Evolutionary conservation across 2,329 filamentous ascomycete genomes (phyloP).

Genomic region (Diaporthe citri): DNA sequence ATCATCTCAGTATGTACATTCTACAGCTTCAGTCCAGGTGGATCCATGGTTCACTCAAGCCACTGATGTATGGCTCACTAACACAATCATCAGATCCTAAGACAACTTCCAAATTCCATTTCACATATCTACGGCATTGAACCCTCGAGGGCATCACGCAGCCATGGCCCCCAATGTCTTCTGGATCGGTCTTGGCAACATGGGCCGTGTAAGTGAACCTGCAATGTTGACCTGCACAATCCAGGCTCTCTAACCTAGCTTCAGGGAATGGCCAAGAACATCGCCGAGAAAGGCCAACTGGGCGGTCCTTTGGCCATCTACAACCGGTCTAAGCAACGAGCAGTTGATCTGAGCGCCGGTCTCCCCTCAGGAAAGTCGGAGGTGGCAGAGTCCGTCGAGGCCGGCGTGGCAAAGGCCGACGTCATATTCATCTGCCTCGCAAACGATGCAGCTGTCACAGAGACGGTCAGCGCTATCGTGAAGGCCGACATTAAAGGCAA

Average conservation of each 20-base stretch:
- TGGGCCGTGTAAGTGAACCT: constrained; percentile 75
- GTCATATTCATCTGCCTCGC: constrained; percentile 87
- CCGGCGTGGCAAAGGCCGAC: constrained; percentile 76
- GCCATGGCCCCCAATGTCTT: constrained; percentile 72
- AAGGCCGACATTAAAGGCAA: constrained; percentile 73
- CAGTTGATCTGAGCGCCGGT: constrained; percentile 71
- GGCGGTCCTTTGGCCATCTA: constrained; percentile 80
- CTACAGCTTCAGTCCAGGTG: not conserved
- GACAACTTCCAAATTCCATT: no score
- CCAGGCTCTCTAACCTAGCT: constrained; percentile 27
- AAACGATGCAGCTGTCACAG: constrained; percentile 80
- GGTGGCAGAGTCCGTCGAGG: constrained; percentile 73
- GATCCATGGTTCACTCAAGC: not conserved
- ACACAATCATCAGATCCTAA: not conserved
- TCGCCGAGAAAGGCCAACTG: constrained; percentile 81
- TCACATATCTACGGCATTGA: not conserved
- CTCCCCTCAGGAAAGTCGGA: constrained; percentile 73
- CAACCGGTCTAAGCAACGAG: constrained; percentile 80
- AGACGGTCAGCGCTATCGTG: constrained; percentile 70
- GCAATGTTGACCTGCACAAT: not conserved
- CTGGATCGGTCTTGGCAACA: constrained; percentile 89
- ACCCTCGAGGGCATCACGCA: constrained; percentile 33
- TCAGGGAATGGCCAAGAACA: constrained; percentile 86
- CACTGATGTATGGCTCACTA: not conserved
- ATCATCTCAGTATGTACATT: not conserved